Evolutionary conservation across 768 basidiomycete species (phyloP), one percentile per base, ranked within the genome.

Genomic region (Mycena leptocephala): DNA sequence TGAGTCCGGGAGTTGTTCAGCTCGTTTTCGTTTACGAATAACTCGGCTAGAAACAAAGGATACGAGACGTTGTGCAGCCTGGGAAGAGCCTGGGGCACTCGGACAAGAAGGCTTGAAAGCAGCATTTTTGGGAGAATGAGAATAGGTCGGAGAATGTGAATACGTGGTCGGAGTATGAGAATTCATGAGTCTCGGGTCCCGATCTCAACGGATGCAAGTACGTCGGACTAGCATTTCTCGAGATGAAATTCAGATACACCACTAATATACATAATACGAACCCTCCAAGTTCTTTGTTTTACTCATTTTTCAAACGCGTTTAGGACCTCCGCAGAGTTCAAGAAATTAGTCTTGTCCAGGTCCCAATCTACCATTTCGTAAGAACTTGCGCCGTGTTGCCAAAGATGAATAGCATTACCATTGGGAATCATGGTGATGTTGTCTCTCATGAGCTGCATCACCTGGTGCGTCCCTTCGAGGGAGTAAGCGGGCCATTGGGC

Each of bases 61-160:
- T 98, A 78, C 90, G 97, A 43, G 95, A 98, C 85, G 83, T 89
- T 32, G 85, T 98, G 33, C 93, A 96, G 81, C 97, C 97, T 35
- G 94, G 90, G 55, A 92, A 91, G 81, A 93, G 93, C 14, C 85
- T 99, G 10, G 97, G 97, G 1, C 97, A 99, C 83, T 98, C 97
- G 24, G 97, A 98, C 84, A 91, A 86, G 81, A 89, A 89, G 70
- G 39, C 48, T 24, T n/a, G 48, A 24, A 24, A 51, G n/a, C 26
- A 32, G 11, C 26, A n/a, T n/a, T n/a, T n/a, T n/a, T n/a, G n/a
- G n/a, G n/a, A n/a, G n/a, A n/a, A n/a, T n/a, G n/a, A n/a, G n/a
- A n/a, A n/a, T n/a, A n/a, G n/a, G n/a, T n/a, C n/a, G n/a, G n/a
- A n/a, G n/a, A n/a, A n/a, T n/a, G n/a, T n/a, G n/a, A n/a, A n/a